Evolutionary conservation across 2,329 filamentous ascomycete genomes (phyloP), one percentile per base, ranked within the genome.

Genomic region (Alternaria burnsii): DNA sequence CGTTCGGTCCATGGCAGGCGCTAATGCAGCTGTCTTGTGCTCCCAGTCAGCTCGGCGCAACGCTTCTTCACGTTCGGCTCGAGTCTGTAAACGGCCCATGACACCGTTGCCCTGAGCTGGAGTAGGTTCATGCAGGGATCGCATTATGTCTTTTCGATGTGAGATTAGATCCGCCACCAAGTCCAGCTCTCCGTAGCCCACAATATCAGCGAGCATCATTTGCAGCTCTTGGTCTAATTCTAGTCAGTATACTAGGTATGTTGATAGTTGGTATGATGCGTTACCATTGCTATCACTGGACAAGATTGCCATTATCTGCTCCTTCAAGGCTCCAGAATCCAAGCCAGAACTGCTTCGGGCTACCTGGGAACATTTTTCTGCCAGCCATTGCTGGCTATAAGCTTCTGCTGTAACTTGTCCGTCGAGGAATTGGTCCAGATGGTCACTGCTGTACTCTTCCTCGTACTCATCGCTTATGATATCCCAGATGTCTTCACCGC

Each of bases 141-240:
- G 69, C 5, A 54, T 78, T 44, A 98, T 87, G 46, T 91, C 87
- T 52, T 86, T 82, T 53, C 93, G 88, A 75, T 94, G 89, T 3
- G 88, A 86, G 53, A 98, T 90, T n/a, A 98, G 82, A 64, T 97
- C 92, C 63, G 94, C 94, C 54, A 98, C 90, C 71, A 99, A 89
- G 67, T 99, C 94, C 18, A 99, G 83, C 73, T 98, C 93, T 70
- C 95, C 93, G 71, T 94, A 98, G 0, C 96, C 95, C 61, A 99
- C 84, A 43, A 97, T 87, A 70, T 99, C 95, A 0, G 92, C 93
- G 36, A 99, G 84, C 41, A 90, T 88, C 74, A 93, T 94, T 77
- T 98, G 94, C n/a, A 98, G 82, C 78, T 97, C 93, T 59, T 97
- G 92, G 59, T 97, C 91, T 32, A 24, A 14, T 34, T 24, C 5